Conservation (phyloP, 2,329 filamentous ascomycete genomes). For the Phialophora expanda region DNA sequence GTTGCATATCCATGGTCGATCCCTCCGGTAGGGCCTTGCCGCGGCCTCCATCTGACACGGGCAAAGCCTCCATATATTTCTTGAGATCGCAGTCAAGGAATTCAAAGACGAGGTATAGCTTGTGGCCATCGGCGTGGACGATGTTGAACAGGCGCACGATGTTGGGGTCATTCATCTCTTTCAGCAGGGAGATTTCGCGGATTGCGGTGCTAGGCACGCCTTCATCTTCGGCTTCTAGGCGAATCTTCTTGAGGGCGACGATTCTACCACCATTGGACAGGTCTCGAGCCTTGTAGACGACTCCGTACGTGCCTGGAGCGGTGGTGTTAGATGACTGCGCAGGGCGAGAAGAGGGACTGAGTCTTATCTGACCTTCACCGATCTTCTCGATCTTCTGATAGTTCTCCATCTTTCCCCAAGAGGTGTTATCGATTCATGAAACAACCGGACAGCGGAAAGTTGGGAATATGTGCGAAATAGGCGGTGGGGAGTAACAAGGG, state of each 20-base stretch:
- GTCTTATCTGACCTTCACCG: slow-evolving; percentile 74
- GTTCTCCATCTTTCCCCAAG: slow-evolving; percentile 74
- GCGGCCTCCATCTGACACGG: slow-evolving; percentile 80
- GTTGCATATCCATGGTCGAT: slow-evolving; percentile 65
- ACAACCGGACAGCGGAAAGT: not conserved
- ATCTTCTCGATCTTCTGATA: slow-evolving; percentile 98
- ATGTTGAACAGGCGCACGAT: slow-evolving; percentile 90
- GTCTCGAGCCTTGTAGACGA: slow-evolving; percentile 92
- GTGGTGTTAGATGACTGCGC: slow-evolving; percentile 4
- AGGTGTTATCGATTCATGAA: slow-evolving; percentile 18
- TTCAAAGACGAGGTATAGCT: slow-evolving; percentile 91
- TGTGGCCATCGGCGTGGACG: slow-evolving; percentile 91
- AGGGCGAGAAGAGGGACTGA: not conserved
- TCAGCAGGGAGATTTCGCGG: slow-evolving; percentile 89
- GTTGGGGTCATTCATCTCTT: slow-evolving; percentile 91
- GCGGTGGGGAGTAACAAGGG: slow-evolving; percentile 10
- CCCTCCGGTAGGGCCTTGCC: slow-evolving; percentile 85
- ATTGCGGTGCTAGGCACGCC: slow-evolving; percentile 92
- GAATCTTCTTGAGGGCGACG: slow-evolving; percentile 93
- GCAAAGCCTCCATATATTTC: slow-evolving; percentile 93
- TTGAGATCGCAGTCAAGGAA: slow-evolving; percentile 91
- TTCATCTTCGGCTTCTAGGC: slow-evolving; percentile 92
- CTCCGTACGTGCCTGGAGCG: slow-evolving; percentile 80
- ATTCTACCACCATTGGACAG: slow-evolving; percentile 81
- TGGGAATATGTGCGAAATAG: not conserved